phyloP scores from a whole-genome alignment of 805 yeast genomes.

The Zygosaccharomyces lentus region DNA sequence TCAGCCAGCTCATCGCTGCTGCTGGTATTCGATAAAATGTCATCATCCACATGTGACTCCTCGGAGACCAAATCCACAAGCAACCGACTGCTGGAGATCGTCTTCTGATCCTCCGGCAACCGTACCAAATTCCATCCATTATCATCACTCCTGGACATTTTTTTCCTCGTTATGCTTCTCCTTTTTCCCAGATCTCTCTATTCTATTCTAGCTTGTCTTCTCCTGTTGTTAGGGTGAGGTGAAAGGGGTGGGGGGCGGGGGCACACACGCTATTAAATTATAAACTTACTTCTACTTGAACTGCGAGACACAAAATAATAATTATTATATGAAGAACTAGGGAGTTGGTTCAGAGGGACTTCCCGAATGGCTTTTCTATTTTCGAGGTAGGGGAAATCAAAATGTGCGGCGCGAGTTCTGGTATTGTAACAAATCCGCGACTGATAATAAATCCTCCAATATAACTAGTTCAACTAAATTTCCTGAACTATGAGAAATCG shows the following conservation, averaged over 20 bases:
- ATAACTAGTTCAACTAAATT: too few relatives aligned
- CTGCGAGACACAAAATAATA: slow-evolving; percentile 1
- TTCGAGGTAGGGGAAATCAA: background rate
- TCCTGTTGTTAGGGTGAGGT: background rate
- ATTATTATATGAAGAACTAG: background rate
- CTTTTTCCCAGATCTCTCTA: background rate
- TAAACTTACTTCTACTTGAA: slow-evolving; percentile 5
- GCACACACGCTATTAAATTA: slow-evolving; percentile 4
- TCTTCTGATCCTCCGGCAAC: slow-evolving; percentile 9
- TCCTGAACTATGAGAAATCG: too few relatives aligned
- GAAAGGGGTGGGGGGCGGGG: background rate
- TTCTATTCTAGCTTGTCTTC: background rate
- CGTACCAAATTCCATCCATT: slow-evolving; percentile 16
- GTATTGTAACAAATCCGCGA: background rate
- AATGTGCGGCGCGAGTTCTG: background rate
- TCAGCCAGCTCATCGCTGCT: slow-evolving; percentile 19
- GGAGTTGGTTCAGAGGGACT: background rate
- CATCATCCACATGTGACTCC: slow-evolving; percentile 18
- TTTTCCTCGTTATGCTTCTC: background rate
- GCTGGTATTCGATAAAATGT: slow-evolving; percentile 23
- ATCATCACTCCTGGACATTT: slow-evolving; percentile 3
- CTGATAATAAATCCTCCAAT: background rate
- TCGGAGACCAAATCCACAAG: slow-evolving; percentile 12
- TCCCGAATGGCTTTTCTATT: background rate
- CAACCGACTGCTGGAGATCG: slow-evolving; percentile 7